Conservation (phyloP, 2,329 filamentous ascomycete species). For the Thermomyces lanuginosus region DNA sequence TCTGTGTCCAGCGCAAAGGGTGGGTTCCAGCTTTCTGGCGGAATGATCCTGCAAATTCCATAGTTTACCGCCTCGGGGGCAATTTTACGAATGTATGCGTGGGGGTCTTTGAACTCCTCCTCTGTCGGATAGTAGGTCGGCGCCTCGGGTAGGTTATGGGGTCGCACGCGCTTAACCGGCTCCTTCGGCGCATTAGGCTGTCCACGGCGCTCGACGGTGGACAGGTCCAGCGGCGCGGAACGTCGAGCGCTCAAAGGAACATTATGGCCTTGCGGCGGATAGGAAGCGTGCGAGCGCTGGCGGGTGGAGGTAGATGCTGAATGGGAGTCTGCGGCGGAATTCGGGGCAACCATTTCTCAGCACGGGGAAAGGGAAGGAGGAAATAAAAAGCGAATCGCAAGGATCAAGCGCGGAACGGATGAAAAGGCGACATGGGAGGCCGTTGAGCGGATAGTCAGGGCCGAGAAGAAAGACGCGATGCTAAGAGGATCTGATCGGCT, state of each 20-base stretch:
- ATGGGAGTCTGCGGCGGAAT: constrained; percentile 22
- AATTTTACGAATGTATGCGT: constrained; percentile 88
- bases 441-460: constrained; percentile 1
- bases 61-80: constrained; percentile 69
- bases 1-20: constrained; percentile 93
- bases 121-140: constrained; percentile 80
- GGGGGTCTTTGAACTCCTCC: constrained; percentile 87
- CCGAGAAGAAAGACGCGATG: not conserved
- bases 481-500: constrained; percentile 2
- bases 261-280: constrained; percentile 30
- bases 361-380: constrained; percentile 4
- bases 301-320: constrained; percentile 17
- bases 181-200: constrained; percentile 63
- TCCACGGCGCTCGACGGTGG: constrained; percentile 80
- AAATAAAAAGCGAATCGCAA: constrained; percentile 6
- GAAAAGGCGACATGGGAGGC: constrained; percentile 20
- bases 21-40: constrained; percentile 85
- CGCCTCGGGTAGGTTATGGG: constrained; percentile 74
- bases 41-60: constrained; percentile 90
- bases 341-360: constrained; percentile 31
- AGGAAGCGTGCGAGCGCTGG: constrained; percentile 26
- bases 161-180: constrained; percentile 57
- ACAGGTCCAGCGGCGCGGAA: constrained; percentile 59
- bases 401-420: constrained; percentile 15
- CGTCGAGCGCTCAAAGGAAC: constrained; percentile 49